Percentiles rank a stretch among this genome's conserved stretches.
Conservation (phyloP, 768 basidiomycete genomes). For the Podaxis carcinomalis region DNA sequence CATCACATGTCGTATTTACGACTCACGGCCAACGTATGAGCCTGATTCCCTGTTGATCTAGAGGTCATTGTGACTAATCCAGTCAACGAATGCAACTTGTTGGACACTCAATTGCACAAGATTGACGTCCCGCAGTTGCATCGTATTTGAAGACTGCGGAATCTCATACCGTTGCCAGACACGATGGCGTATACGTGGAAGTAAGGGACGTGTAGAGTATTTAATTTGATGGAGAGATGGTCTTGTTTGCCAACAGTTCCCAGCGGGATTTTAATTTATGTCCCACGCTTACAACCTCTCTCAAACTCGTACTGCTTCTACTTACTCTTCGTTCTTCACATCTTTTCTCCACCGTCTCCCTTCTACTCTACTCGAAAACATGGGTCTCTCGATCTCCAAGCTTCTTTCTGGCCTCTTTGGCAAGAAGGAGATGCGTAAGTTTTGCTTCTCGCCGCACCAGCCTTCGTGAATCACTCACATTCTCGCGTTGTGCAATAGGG, state of each 20-base stretch:
- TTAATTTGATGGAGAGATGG: slow-evolving; percentile 14
- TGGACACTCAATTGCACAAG: neutral
- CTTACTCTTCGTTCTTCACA: slow-evolving; percentile 24
- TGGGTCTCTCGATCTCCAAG: slow-evolving; percentile 77
- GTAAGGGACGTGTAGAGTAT: neutral
- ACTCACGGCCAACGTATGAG: too few species aligned
- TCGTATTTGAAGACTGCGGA: neutral
- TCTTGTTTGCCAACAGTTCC: slow-evolving; percentile 24
- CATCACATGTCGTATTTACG: too few species aligned
- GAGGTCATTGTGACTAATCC: neutral
- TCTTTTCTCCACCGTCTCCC: slow-evolving; percentile 29
- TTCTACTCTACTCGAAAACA: slow-evolving; percentile 36
- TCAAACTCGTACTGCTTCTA: slow-evolving; percentile 20
- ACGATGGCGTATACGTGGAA: slow-evolving; percentile 10
- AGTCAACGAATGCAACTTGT: neutral
- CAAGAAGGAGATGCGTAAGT: slow-evolving; percentile 99
- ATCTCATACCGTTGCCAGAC: neutral
- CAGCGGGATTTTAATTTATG: slow-evolving; percentile 43
- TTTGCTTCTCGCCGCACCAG: slow-evolving; percentile 19
- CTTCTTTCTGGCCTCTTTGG: slow-evolving; percentile 85
- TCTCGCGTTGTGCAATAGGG: slow-evolving; percentile 48
- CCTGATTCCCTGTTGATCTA: neutral
- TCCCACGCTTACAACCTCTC: slow-evolving; percentile 37
- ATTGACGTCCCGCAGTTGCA: neutral
- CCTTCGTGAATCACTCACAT: slow-evolving; percentile 25